Evolutionary conservation across 495 filamentous ascomycete genomes (phyloP).

Genomic region (Parathielavia hyrcaniae): DNA sequence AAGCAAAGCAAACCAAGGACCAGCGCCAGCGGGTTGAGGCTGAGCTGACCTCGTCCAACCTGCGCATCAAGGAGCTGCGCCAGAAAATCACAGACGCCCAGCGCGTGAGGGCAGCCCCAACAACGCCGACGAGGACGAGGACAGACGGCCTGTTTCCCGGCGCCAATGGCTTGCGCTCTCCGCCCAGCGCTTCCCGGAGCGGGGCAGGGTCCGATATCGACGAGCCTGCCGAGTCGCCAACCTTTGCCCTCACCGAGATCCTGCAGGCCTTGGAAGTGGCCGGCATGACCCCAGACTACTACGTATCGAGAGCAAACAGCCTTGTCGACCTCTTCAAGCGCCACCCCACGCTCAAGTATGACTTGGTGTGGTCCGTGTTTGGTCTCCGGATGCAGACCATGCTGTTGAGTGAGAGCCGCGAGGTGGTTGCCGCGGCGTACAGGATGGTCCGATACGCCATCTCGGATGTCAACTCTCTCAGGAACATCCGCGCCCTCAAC

Average conservation of each 20-base stretch:
- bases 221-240: constrained; percentile 80
- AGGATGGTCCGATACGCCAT: constrained; percentile 90
- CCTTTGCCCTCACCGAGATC: constrained; percentile 79
- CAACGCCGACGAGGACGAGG: constrained; percentile 61
- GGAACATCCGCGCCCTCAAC: constrained; percentile 77
- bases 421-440: constrained; percentile 92
- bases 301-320: constrained; percentile 83
- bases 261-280: constrained; percentile 80
- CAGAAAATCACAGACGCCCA: constrained; percentile 67
- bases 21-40: constrained; percentile 81
- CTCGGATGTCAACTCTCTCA: constrained; percentile 80
- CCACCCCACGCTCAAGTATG: constrained; percentile 89
- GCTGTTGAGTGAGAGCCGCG: constrained; percentile 89
- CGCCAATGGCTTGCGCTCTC: constrained; percentile 58
- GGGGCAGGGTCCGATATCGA: constrained; percentile 51
- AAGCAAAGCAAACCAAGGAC: constrained; percentile 89
- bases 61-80: constrained; percentile 76
- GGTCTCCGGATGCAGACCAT: constrained; percentile 88
- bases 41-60: constrained; percentile 85
- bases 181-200: constrained; percentile 52
- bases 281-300: constrained; percentile 86
- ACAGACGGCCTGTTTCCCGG: constrained; percentile 55
- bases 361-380: constrained; percentile 90
- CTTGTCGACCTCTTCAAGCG: constrained; percentile 89
- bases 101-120: constrained; percentile 56